Conservation (phyloP, 2,329 filamentous ascomycete species). For the Arthroderma sp. region DNA sequence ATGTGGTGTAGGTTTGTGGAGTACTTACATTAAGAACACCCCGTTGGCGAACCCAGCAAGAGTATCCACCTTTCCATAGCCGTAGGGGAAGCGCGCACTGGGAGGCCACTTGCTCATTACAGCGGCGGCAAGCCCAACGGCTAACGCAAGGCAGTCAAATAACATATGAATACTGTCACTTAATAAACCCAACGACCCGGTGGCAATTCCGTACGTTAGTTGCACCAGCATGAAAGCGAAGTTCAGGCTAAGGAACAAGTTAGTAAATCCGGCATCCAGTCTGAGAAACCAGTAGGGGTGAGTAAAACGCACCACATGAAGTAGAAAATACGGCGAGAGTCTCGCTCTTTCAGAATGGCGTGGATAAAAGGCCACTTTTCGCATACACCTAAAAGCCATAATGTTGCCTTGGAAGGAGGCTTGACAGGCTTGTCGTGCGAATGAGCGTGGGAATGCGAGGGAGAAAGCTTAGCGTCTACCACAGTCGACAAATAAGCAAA, state of each 20-base stretch:
- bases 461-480: neutral
- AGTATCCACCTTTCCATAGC: slow-evolving; percentile 93
- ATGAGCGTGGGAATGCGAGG: neutral
- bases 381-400: slow-evolving; percentile 55
- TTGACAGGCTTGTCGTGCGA: slow-evolving; percentile 26
- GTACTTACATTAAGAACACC: slow-evolving; percentile 69
- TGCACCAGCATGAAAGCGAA: slow-evolving; percentile 92
- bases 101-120: slow-evolving; percentile 96
- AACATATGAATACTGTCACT: slow-evolving; percentile 99
- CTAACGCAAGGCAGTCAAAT: slow-evolving; percentile 87
- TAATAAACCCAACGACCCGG: slow-evolving; percentile 84
- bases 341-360: slow-evolving; percentile 75
- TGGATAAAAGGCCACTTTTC: slow-evolving; percentile 65
- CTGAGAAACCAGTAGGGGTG: neutral
- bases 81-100: slow-evolving; percentile 78
- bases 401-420: slow-evolving; percentile 56
- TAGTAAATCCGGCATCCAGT: neutral
- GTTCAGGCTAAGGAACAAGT: slow-evolving; percentile 54
- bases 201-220: slow-evolving; percentile 84
- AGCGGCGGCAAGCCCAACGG: slow-evolving; percentile 78
- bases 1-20: neutral
- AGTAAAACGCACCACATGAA: slow-evolving; percentile 65
- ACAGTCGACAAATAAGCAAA: slow-evolving; percentile 3
- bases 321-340: slow-evolving; percentile 91
- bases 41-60: slow-evolving; percentile 94